Evolutionary conservation across 495 filamentous ascomycete species (phyloP).

Genomic region (Trichoderma asperelloides): DNA sequence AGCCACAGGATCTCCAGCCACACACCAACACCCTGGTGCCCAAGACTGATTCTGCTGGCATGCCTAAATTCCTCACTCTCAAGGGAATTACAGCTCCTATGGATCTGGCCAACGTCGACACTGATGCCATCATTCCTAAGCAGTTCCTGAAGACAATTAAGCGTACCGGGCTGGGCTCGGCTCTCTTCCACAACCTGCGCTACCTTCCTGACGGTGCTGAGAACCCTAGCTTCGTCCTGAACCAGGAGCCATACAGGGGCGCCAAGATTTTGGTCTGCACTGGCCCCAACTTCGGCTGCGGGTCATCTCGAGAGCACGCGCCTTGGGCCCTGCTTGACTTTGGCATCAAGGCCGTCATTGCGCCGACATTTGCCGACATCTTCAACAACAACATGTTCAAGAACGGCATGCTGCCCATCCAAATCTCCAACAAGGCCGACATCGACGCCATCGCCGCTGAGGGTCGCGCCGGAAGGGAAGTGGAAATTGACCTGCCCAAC

Average conservation of each 20-base stretch:
- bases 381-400: slow-evolving; percentile 99
- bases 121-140: slow-evolving; percentile 97
- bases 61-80: slow-evolving; percentile 72
- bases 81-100: slow-evolving; percentile 85
- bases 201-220: slow-evolving; percentile 64
- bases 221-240: slow-evolving; percentile 77
- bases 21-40: slow-evolving; percentile 49
- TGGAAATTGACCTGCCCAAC: slow-evolving; percentile 85
- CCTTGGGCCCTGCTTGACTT: slow-evolving; percentile 97
- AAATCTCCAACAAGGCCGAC: slow-evolving; percentile 55
- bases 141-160: slow-evolving; percentile 99
- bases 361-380: slow-evolving; percentile 89
- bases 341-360: slow-evolving; percentile 88
- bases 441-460: slow-evolving; percentile 68
- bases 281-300: slow-evolving; percentile 92
- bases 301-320: slow-evolving; percentile 87
- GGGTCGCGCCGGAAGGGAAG: slow-evolving; percentile 71
- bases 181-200: slow-evolving; percentile 78
- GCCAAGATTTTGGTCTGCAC: slow-evolving; percentile 91
- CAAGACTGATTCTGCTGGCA: slow-evolving; percentile 48
- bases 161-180: slow-evolving; percentile 82
- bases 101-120: slow-evolving; percentile 86
- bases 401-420: slow-evolving; percentile 94
- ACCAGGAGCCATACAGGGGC: slow-evolving; percentile 75
- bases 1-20: slow-evolving; percentile 60